Evolutionary conservation across 495 filamentous ascomycete species (phyloP).

Genomic region (Glarea lozoyensis): DNA sequence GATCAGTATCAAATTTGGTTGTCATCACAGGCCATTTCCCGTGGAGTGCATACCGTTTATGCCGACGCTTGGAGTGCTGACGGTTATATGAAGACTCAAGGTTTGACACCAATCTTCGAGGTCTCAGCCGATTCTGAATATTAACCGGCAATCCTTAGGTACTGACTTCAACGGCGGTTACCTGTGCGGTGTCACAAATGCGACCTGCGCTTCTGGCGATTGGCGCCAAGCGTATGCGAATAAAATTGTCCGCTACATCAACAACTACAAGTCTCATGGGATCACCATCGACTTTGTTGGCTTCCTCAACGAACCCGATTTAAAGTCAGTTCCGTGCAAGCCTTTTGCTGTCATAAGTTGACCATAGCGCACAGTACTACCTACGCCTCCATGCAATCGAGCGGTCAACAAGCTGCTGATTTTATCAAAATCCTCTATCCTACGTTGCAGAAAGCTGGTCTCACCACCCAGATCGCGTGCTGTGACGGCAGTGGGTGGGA

Average conservation of each 20-base stretch:
- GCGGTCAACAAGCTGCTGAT: conserved; percentile 26
- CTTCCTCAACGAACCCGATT: conserved; percentile 50
- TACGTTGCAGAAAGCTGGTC: conserved; percentile 21
- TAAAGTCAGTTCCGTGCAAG: conserved; percentile 18
- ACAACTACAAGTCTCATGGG: conserved; percentile 36
- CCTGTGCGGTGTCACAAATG: conserved; percentile 38
- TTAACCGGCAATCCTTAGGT: too few species aligned
- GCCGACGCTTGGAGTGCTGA: conserved; percentile 48
- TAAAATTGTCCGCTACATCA: conserved; percentile 42
- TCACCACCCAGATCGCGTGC: conserved; percentile 26
- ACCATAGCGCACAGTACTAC: neutral
- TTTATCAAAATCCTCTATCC: conserved; percentile 29
- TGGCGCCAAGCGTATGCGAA: conserved; percentile 49
- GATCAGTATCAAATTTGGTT: conserved; percentile 43
- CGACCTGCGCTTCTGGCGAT: conserved; percentile 37
- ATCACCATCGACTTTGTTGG: conserved; percentile 41
- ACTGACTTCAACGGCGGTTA: conserved; percentile 33
- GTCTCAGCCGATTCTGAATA: too few species aligned
- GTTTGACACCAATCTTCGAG: too few species aligned
- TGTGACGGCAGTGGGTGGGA: conserved; percentile 33
- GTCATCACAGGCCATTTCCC: conserved; percentile 33
- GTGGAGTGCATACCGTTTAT: conserved; percentile 38
- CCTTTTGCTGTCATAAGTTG: neutral
- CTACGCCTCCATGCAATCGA: conserved; percentile 21
- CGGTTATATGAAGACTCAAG: conserved; percentile 50